These are phyloP conservation scores for Ilyonectria robusta DNA, from an alignment of 2,329 filamentous ascomycete species.

Conservation along the genomic window DNA sequence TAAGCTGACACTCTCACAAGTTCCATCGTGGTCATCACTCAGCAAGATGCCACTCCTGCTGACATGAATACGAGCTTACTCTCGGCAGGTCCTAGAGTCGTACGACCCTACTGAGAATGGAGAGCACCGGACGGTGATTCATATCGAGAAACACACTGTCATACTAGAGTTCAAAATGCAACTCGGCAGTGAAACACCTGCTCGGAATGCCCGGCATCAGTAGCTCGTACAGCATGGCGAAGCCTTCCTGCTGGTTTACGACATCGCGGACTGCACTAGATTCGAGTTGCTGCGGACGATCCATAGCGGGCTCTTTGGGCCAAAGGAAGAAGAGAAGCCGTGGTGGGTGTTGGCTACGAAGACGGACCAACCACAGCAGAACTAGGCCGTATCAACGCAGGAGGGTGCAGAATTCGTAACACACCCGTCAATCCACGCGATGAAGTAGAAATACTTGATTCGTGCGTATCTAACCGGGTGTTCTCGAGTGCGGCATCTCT, in stretches of 20 bases:
- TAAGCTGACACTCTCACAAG: background rate
- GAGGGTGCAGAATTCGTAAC: constrained; percentile 3
- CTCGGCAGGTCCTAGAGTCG: background rate
- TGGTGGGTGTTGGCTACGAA: background rate
- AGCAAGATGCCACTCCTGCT: background rate
- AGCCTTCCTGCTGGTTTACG: constrained; percentile 1
- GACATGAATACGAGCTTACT: background rate
- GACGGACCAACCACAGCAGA: background rate
- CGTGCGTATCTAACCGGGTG: background rate
- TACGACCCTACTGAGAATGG: background rate
- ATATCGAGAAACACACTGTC: background rate
- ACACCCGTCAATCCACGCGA: constrained; percentile 25
- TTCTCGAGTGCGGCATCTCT: background rate
- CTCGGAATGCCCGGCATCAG: background rate
- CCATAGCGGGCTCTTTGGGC: background rate
- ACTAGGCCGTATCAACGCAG: background rate
- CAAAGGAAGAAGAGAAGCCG: background rate
- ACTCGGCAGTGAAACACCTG: background rate
- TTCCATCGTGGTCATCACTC: background rate
- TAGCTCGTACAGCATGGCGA: background rate
- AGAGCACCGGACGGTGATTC: background rate
- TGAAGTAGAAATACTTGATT: constrained; percentile 6
- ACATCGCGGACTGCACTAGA: background rate
- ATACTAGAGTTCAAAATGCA: background rate
- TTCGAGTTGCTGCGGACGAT: background rate